These are phyloP conservation scores for Tremella yokohamensis DNA, from an alignment of 768 basidiomycete species.

Conservation along the genomic window DNA sequence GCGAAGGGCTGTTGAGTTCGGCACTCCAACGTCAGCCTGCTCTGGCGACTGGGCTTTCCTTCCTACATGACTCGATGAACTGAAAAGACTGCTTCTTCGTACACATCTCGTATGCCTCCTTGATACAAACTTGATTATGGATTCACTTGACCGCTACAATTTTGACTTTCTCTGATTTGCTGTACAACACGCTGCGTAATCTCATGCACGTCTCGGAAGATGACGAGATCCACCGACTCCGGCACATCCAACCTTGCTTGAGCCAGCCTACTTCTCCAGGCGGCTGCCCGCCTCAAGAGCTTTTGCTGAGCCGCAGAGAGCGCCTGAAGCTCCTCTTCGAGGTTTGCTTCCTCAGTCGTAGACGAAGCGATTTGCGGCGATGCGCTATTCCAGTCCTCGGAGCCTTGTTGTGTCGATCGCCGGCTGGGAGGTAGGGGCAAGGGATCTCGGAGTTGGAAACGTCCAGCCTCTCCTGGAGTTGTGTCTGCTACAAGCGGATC, in stretches of 20 bases:
- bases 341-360: not conserved
- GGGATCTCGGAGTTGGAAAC: too few species aligned
- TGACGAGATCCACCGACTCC: not conserved
- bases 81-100: too few species aligned
- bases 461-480: not conserved
- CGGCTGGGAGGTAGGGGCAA: not conserved
- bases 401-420: not conserved
- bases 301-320: constrained; percentile 17
- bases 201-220: constrained; percentile 13
- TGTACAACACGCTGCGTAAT: constrained; percentile 3
- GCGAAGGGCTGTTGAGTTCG: too few species aligned
- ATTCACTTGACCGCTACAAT: too few species aligned
- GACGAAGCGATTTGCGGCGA: not conserved
- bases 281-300: constrained; percentile 17
- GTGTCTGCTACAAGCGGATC: not conserved
- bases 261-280: constrained; percentile 12
- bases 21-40: too few species aligned
- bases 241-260: constrained; percentile 9
- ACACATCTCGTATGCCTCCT: too few species aligned
- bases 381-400: not conserved
- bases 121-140: too few species aligned
- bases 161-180: too few species aligned
- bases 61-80: too few species aligned
- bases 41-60: too few species aligned
- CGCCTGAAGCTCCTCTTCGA: constrained; percentile 5